Percentiles rank a stretch among this genome's conserved stretches.
These are phyloP conservation scores for Conticribra guillardii DNA, from an alignment of 108 stramenopile genomes.

Conservation along the genomic window DNA sequence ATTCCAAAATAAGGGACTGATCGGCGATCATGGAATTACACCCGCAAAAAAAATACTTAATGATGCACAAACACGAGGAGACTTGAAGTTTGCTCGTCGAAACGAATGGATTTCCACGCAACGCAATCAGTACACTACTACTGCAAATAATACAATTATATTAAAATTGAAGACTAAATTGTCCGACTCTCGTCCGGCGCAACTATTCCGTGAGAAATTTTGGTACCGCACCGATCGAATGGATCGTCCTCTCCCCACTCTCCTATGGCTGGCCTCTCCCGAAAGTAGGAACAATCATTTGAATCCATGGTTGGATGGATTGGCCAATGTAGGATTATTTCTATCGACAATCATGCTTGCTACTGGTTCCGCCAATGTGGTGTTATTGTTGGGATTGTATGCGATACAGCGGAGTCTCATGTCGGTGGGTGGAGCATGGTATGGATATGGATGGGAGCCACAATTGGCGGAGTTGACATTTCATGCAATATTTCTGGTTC, in stretches of 20 bases:
- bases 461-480: slow-evolving; percentile 67
- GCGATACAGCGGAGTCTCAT: slow-evolving; percentile 66
- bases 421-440: slow-evolving; percentile 66
- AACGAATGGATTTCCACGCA: slow-evolving; percentile 34
- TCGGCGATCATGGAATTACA: slow-evolving; percentile 68
- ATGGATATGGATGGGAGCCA: slow-evolving; percentile 78
- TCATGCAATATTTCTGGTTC: slow-evolving; percentile 72
- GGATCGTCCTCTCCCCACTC: slow-evolving; percentile 51
- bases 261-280: slow-evolving; percentile 69
- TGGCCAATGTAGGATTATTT: slow-evolving; percentile 55
- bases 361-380: slow-evolving; percentile 68
- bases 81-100: slow-evolving; percentile 28
- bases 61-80: slow-evolving; percentile 38
- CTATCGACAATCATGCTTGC: slow-evolving; percentile 44
- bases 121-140: slow-evolving; percentile 4
- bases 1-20: slow-evolving; percentile 63
- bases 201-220: slow-evolving; percentile 44
- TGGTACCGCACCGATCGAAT: slow-evolving; percentile 59
- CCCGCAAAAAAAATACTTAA: slow-evolving; percentile 56
- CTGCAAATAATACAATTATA: background rate
- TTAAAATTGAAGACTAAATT: slow-evolving; percentile 5
- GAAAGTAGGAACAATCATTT: slow-evolving; percentile 45
- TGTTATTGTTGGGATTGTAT: slow-evolving; percentile 60
- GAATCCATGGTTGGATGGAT: slow-evolving; percentile 70
- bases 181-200: background rate